Base-by-base conservation (phyloP, 176 grass and related monocot species). In the Oryza brachyantha region DNA sequence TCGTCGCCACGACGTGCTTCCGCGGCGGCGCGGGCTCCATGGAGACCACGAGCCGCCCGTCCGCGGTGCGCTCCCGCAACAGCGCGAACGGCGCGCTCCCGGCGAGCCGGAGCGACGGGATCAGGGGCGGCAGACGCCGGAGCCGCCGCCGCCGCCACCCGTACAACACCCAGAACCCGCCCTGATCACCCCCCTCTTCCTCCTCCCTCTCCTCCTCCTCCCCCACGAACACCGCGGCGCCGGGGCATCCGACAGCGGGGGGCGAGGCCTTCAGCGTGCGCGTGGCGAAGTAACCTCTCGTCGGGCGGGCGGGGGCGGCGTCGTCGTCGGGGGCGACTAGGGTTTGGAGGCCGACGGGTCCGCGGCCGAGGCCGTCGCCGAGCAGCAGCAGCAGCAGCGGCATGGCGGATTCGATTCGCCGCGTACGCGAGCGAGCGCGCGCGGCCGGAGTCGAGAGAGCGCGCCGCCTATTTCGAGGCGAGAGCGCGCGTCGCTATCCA, bases 221-320 rank as follows among this genome's bases (percentile, higher is more conserved):
- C 14, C 10, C 35, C 7, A 7, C 10, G 10, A 64, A 46, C 17
- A 22, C 29, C 64, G 17, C 24, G 19, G 26, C 12, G 59, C 36
- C 31, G 83, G 61, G 38, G 62, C 43, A 17, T 7, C 58, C 37
- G 10, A 86, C 61, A 11, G 60, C 59, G 60, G 34, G 61, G 28
- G 73, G 70, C 13, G 89, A 91, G 2, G 93, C 87, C 13, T 71
- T 61, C 11, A 83, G 88, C 14, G 87, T 83, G 64, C 86, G 86
- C 46, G 75, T 88, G 19, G 86, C 83, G 27, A 94, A 80, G 39
- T 81, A 71, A 43, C 75, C 27, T 5, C 11, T 61, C 42, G 0
- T 61, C 42, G 1, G 3, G 50, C 50, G 36, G 36, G 46, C 3
- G 73, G 73, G 2, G 65, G 66, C 8, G 38, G 25, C 24, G n/a